Conservation (phyloP, 495 filamentous ascomycete species). For the Penicillium diatomitis region DNA sequence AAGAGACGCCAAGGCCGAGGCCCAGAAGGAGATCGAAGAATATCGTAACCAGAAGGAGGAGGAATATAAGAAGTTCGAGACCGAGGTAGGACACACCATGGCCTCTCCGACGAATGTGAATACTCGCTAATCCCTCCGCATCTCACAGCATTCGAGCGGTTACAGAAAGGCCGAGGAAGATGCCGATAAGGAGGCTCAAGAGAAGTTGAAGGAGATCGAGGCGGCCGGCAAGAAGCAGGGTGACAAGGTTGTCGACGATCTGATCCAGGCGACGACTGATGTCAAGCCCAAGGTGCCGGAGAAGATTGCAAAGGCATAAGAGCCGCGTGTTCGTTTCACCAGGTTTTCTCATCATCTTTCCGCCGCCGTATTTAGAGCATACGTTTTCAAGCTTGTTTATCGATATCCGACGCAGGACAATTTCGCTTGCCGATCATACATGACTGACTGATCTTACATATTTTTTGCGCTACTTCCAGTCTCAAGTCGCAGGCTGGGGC, state of each 20-base stretch:
- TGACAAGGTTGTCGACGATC: conserved; percentile 66
- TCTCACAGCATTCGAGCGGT: conserved; percentile 64
- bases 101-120: not conserved
- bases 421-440: conserved; percentile 10
- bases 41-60: conserved; percentile 85
- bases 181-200: conserved; percentile 71
- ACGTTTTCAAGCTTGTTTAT: conserved; percentile 18
- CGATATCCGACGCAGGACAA: conserved; percentile 19
- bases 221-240: conserved; percentile 67
- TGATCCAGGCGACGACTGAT: conserved; percentile 70
- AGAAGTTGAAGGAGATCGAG: conserved; percentile 74
- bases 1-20: conserved; percentile 88
- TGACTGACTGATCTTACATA: not conserved
- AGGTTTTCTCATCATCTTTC: conserved; percentile 6
- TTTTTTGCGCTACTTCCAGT: no score
- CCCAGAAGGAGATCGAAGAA: conserved; percentile 96
- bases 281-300: conserved; percentile 63
- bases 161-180: conserved; percentile 84
- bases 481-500: no score
- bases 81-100: conserved; percentile 52
- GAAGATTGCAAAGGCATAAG: conserved; percentile 38
- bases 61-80: conserved; percentile 91
- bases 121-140: not conserved
- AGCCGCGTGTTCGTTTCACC: conserved; percentile 7
- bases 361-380: conserved; percentile 13